Percentiles rank a stretch among this genome's conserved stretches.
Conservation (phyloP, 495 filamentous ascomycete genomes). For the Friedmanniomyces simplex region DNA sequence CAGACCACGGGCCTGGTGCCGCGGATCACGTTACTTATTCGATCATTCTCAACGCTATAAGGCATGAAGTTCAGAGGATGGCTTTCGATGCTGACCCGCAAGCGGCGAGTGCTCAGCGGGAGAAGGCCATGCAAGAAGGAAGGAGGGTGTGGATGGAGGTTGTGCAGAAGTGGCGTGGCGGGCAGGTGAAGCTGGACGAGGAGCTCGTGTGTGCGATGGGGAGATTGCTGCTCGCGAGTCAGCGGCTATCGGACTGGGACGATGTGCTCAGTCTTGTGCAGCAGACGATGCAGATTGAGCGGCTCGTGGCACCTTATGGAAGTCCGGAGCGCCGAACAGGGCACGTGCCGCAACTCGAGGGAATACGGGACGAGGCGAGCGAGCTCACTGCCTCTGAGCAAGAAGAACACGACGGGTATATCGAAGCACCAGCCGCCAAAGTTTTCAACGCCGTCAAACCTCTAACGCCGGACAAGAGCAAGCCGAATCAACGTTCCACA, state of each 20-base stretch:
- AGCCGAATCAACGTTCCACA: neutral
- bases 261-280: slow-evolving; percentile 61
- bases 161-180: slow-evolving; percentile 56
- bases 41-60: slow-evolving; percentile 65
- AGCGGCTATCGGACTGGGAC: slow-evolving; percentile 49
- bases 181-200: slow-evolving; percentile 60
- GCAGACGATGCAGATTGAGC: slow-evolving; percentile 64
- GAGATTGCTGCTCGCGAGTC: slow-evolving; percentile 51
- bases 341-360: slow-evolving; percentile 19
- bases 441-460: slow-evolving; percentile 17
- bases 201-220: slow-evolving; percentile 67
- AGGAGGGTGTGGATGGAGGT: slow-evolving; percentile 74
- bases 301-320: slow-evolving; percentile 32
- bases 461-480: slow-evolving; percentile 1
- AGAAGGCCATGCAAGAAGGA: slow-evolving; percentile 43
- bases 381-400: slow-evolving; percentile 14
- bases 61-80: slow-evolving; percentile 27
- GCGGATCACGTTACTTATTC: slow-evolving; percentile 67
- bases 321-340: slow-evolving; percentile 13
- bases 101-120: slow-evolving; percentile 22
- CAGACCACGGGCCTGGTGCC: slow-evolving; percentile 46
- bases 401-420: neutral
- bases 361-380: neutral
- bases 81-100: slow-evolving; percentile 32
- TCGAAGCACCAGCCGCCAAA: slow-evolving; percentile 11